phyloP scores from a whole-genome alignment of 2,329 filamentous ascomycete genomes.

The Stemphylium lycopersici region DNA sequence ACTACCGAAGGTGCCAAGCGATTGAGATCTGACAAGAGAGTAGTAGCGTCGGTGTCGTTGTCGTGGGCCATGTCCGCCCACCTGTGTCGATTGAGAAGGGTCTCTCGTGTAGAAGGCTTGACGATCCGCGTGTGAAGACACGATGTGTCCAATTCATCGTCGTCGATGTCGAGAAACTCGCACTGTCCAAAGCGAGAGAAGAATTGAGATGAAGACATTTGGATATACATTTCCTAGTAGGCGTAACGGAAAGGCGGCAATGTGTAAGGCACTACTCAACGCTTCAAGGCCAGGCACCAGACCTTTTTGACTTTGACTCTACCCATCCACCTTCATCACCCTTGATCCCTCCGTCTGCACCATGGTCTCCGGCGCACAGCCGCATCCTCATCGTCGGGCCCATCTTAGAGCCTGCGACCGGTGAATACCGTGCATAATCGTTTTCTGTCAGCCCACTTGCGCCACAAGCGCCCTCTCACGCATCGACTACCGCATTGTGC shows the following conservation, averaged over 20 bases:
- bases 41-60: conserved; percentile 25
- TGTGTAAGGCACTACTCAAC: background rate
- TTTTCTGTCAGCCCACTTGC: conserved; percentile 16
- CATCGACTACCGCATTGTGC: conserved; percentile 16
- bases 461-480: conserved; percentile 17
- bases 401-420: conserved; percentile 16
- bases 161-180: conserved; percentile 39
- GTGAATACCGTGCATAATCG: conserved; percentile 23
- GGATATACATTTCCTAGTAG: conserved; percentile 20
- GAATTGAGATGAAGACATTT: conserved; percentile 24
- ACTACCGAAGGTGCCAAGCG: conserved; percentile 38
- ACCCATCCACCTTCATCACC: conserved; percentile 11
- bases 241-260: background rate
- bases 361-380: conserved; percentile 22
- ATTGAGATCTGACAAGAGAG: conserved; percentile 34
- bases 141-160: conserved; percentile 39
- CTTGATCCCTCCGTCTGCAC: conserved; percentile 21
- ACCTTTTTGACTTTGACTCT: conserved; percentile 12
- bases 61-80: conserved; percentile 5
- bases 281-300: conserved; percentile 14
- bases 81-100: conserved; percentile 24
- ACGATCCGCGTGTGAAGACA: conserved; percentile 35
- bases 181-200: conserved; percentile 32
- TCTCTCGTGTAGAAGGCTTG: conserved; percentile 22
- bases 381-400: conserved; percentile 19